A percentile compares a stretch with the other conserved stretches of the same genome.
Conservation (phyloP, 202 grass and related monocot genomes). For the Carex arenaria region DNA sequence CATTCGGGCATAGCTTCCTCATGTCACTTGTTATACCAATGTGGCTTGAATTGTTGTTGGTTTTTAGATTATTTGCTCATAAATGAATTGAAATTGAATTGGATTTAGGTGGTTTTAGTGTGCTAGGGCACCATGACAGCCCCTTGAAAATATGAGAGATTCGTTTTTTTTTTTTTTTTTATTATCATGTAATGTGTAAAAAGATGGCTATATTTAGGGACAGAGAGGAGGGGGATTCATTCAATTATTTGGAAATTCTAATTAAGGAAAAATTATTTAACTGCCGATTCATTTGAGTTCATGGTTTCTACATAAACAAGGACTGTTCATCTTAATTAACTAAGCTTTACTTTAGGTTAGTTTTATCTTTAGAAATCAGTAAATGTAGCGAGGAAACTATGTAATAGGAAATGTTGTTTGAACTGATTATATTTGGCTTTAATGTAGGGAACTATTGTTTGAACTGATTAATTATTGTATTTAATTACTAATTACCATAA, state of each 20-base stretch:
- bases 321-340: no score
- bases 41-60: neutral
- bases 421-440: no score
- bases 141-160: neutral
- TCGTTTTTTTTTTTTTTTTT: neutral
- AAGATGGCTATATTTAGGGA: slow-evolving; percentile 19
- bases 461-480: no score
- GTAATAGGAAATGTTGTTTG: no score
- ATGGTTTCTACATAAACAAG: neutral
- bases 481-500: no score
- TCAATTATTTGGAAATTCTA: slow-evolving; percentile 7
- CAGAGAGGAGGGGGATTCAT: neutral
- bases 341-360: no score
- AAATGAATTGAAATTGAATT: neutral
- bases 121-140: neutral
- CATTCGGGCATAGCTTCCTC: slow-evolving; percentile 87
- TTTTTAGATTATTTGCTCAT: neutral
- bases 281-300: slow-evolving; percentile 4
- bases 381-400: no score
- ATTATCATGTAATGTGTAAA: neutral
- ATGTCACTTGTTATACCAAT: slow-evolving; percentile 24
- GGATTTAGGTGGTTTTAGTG: neutral
- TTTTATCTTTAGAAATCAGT: no score
- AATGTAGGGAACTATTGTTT: no score
- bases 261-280: neutral